Base-by-base conservation (phyloP, 768 basidiomycete species). In the Cystobasidium ongulense region DNA sequence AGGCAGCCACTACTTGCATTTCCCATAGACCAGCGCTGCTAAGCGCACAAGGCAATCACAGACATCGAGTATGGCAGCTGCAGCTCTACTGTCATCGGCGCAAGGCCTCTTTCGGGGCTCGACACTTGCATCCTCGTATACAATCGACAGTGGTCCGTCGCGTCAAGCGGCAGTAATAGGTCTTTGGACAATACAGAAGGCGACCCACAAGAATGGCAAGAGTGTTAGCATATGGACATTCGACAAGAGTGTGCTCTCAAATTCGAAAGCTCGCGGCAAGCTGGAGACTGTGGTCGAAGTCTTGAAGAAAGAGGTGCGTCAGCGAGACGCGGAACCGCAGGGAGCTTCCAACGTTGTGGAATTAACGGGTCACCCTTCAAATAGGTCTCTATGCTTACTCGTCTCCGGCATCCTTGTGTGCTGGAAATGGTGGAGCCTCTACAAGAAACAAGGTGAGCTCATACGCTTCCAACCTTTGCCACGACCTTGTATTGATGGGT, bases 361-460 rank as follows among this genome's bases (percentile, higher is more conserved):
- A n/a, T n/a, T n/a, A n/a, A n/a, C n/a, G n/a, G n/a, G n/a, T n/a
- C n/a, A n/a, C 39, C 8, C 4, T 27, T 13, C 10, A 25, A 25
- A n/a, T 38, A 94, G 94, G 91, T 90, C 2, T 86, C 89, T 74
- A 89, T 92, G 1, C 83, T 97, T 23, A 87, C 90, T 31, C 86
- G 88, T 76, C 82, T 98, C 53, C 86, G 96, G 36, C 95, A 98
- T 82, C 96, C 96, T 2, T 94, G 90, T 75, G 87, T 99, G 63
- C 85, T 99, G 73, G 95, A 98, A 83, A 91, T 97, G 88, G 93
- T 95, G 33, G 96, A 99, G 82, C 95, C 96, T 29, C 82, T 96
- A 57, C 93, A 97, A 80, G 95, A 99, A 81, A 90, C 93, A 0
- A 84, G 95, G 70, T 77, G 27, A 18, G 71, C 68, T 21, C 36